Percentiles rank a stretch among this genome's conserved stretches.
These are phyloP conservation scores for Blumeriella jaapii DNA, from an alignment of 2,329 filamentous ascomycete genomes.

Conservation along the genomic window DNA sequence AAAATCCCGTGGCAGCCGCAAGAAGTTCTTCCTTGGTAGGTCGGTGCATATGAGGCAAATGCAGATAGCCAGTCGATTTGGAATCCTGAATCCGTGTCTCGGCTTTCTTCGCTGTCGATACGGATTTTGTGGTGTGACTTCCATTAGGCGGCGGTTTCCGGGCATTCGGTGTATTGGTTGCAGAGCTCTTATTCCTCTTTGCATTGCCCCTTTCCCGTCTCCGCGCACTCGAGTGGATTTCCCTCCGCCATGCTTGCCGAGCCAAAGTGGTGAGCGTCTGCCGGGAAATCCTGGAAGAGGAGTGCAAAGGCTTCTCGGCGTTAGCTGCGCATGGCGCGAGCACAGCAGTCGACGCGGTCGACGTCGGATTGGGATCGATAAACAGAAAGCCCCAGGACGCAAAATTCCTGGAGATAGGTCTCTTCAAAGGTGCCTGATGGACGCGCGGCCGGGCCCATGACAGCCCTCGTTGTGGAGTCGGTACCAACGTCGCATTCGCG, in stretches of 20 bases:
- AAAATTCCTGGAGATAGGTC: conserved; percentile 35
- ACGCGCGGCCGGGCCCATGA: conserved; percentile 12
- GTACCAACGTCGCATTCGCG: conserved; percentile 8
- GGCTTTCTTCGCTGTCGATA: conserved; percentile 9
- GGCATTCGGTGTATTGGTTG: conserved; percentile 18
- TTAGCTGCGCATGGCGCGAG: conserved; percentile 15
- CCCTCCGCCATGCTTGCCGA: conserved; percentile 21
- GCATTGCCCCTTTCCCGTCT: conserved; percentile 17
- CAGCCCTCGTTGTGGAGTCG: conserved; percentile 12
- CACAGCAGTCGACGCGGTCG: conserved; percentile 27
- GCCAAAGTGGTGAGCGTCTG: conserved; percentile 10
- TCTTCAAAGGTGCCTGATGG: conserved; percentile 27
- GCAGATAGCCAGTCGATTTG: conserved; percentile 39
- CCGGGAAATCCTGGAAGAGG: conserved; percentile 9
- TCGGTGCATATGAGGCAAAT: conserved; percentile 53
- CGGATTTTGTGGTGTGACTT: conserved; percentile 10
- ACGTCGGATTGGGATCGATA: conserved; percentile 32
- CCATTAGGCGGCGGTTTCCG: conserved; percentile 16
- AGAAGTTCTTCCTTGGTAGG: conserved; percentile 90
- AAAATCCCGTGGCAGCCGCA: conserved; percentile 83
- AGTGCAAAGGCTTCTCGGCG: conserved; percentile 18
- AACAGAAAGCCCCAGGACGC: conserved; percentile 44
- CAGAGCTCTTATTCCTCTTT: conserved; percentile 26
- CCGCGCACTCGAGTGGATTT: conserved; percentile 23
- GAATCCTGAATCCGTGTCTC: conserved; percentile 18